phyloP scores from a whole-genome alignment of 805 yeast species.

The Middelhovenomyces tepae region DNA sequence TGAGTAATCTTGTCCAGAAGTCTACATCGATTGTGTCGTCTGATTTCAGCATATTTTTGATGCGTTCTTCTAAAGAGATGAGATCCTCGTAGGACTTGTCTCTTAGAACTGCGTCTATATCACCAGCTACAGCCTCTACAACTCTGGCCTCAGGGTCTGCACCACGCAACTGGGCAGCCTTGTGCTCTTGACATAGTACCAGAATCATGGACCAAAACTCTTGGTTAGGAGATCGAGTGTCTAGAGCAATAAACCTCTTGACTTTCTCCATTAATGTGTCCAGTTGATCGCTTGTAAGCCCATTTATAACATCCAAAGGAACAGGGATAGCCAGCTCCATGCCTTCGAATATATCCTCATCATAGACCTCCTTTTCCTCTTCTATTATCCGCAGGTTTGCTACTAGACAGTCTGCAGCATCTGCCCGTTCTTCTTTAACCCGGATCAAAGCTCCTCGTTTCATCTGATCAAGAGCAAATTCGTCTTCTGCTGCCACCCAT shows the following conservation, averaged over 20 bases:
- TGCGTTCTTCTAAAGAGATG: slow-evolving; percentile 15
- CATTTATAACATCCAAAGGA: slow-evolving; percentile 15
- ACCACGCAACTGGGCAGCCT: not conserved
- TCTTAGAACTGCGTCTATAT: slow-evolving; percentile 21
- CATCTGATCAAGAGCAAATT: slow-evolving; percentile 22
- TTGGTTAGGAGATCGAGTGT: slow-evolving; percentile 7
- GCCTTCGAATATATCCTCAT: slow-evolving; percentile 14
- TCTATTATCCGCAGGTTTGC: slow-evolving; percentile 14
- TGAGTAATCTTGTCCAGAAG: slow-evolving; percentile 23
- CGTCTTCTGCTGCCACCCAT: slow-evolving; percentile 25
- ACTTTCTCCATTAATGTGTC: slow-evolving; percentile 10
- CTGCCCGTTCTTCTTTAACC: slow-evolving; percentile 19
- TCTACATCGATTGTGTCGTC: slow-evolving; percentile 19
- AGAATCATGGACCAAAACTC: slow-evolving; percentile 18
- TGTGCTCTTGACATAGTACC: slow-evolving; percentile 10
- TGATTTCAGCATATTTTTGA: slow-evolving; percentile 14
- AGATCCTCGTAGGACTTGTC: slow-evolving; percentile 22
- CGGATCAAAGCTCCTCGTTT: slow-evolving; percentile 24
- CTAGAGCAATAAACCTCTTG: slow-evolving; percentile 7
- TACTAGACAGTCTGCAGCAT: slow-evolving; percentile 20
- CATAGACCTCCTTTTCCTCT: slow-evolving; percentile 11
- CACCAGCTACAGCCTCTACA: slow-evolving; percentile 17
- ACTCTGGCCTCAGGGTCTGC: slow-evolving; percentile 7
- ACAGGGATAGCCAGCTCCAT: slow-evolving; percentile 13
- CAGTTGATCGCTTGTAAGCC: slow-evolving; percentile 11